Evolutionary conservation across 2,329 filamentous ascomycete species (phyloP).

Genomic region (Talaromyces islandicus): DNA sequence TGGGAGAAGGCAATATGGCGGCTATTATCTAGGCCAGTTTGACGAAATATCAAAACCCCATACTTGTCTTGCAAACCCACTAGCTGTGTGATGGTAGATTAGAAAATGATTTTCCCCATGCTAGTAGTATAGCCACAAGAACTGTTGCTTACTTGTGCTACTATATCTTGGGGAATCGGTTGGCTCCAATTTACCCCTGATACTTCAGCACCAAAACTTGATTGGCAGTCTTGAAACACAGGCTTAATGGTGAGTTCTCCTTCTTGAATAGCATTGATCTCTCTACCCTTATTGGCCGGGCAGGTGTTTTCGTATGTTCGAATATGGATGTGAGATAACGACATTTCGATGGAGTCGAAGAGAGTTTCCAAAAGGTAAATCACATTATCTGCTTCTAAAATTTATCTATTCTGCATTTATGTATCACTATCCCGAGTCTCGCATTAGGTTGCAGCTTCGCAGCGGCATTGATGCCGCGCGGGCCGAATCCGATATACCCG

Average conservation of each 20-base stretch:
- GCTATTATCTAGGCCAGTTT: conserved; percentile 17
- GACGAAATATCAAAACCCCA: conserved; percentile 18
- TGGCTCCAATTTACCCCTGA: conserved; percentile 12
- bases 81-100: conserved; percentile 13
- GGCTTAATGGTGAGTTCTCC: conserved; percentile 10
- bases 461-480: conserved; percentile 11
- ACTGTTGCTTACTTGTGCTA: conserved; percentile 9
- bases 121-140: neutral
- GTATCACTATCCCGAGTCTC: neutral
- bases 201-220: conserved; percentile 13
- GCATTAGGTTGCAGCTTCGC: neutral
- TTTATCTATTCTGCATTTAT: neutral
- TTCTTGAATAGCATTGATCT: conserved; percentile 1
- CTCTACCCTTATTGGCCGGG: neutral
- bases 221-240: conserved; percentile 5
- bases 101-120: neutral
- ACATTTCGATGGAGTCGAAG: neutral
- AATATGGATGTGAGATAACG: conserved; percentile 11
- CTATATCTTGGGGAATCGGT: conserved; percentile 6
- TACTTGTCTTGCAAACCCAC: conserved; percentile 19
- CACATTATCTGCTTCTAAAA: neutral
- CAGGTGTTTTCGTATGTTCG: conserved; percentile 11
- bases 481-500: conserved; percentile 11
- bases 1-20: conserved; percentile 19
- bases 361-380: neutral